A percentile compares a stretch with the other conserved stretches of the same genome.
Evolutionary conservation across 768 basidiomycete genomes (phyloP).

Genomic region (Gymnopilus dilepis): DNA sequence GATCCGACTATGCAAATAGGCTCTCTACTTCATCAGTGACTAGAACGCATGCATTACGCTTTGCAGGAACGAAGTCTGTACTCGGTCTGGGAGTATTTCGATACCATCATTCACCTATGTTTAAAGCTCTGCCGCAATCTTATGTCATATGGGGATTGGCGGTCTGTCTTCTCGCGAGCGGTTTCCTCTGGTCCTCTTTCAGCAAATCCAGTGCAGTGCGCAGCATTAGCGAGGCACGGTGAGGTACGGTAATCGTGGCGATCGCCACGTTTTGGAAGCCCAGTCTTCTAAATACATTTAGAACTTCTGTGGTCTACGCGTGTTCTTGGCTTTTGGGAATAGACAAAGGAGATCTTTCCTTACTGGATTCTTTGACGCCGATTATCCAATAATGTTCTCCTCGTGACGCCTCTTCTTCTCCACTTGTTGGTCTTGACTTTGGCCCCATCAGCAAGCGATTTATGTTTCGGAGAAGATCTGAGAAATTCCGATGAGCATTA

Average conservation of each 20-base stretch:
- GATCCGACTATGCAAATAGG: background rate
- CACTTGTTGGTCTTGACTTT: background rate
- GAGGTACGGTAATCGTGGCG: background rate
- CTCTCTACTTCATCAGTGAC: background rate
- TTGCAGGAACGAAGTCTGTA: background rate
- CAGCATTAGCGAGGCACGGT: background rate
- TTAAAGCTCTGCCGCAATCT: background rate
- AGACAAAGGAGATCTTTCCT: conserved; percentile 6
- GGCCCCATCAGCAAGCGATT: background rate
- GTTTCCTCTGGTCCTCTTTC: background rate
- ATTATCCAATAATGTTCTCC: background rate
- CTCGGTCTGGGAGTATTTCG: background rate
- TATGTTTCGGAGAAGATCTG: background rate
- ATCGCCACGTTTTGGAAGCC: background rate
- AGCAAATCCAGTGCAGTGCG: background rate
- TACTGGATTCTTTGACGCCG: conserved; percentile 3
- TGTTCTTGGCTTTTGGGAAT: background rate
- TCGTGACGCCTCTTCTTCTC: conserved; percentile 2
- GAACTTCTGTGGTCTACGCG: background rate
- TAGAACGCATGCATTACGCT: background rate
- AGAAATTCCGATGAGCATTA: background rate
- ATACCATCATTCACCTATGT: background rate
- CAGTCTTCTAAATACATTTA: background rate
- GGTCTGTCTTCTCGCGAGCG: background rate
- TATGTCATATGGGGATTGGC: conserved; percentile 2